These are phyloP conservation scores for Sugiyamaella lignohabitans DNA, from an alignment of 805 yeast genomes.

Conservation along the genomic window DNA sequence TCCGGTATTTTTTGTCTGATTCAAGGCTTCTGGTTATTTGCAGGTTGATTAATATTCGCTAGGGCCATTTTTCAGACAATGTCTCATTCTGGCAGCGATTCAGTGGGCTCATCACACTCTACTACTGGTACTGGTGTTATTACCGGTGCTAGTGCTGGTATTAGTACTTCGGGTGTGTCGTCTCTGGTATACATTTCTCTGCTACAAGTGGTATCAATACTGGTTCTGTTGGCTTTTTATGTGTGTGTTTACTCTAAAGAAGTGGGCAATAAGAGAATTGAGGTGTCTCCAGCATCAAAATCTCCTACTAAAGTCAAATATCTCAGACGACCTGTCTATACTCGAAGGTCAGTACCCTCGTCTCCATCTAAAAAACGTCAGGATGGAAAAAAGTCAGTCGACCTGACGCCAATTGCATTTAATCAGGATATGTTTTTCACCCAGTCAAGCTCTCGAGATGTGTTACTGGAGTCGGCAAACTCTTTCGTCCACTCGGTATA, in stretches of 20 bases:
- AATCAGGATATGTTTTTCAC: too few species aligned
- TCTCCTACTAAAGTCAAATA: neutral
- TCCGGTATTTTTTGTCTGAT: too few species aligned
- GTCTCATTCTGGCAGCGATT: too few species aligned
- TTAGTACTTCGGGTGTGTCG: too few species aligned
- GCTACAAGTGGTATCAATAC: neutral
- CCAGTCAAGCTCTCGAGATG: neutral
- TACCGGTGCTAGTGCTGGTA: too few species aligned
- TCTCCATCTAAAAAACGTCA: neutral
- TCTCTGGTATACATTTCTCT: neutral
- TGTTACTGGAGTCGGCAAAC: neutral
- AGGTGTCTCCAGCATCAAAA: constrained; percentile 22
- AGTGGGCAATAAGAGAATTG: neutral
- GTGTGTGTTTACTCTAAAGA: neutral
- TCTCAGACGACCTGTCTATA: neutral
- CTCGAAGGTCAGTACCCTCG: neutral
- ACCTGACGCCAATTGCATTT: neutral
- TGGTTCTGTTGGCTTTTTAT: neutral
- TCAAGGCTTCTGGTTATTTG: too few species aligned
- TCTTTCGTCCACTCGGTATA: too few species aligned
- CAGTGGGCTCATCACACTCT: too few species aligned
- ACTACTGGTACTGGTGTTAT: too few species aligned
- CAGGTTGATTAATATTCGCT: too few species aligned
- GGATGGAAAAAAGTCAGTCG: neutral
- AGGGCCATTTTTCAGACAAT: too few species aligned